phyloP scores from a whole-genome alignment of 306 rosid genomes.

The Trifolium fragiferum region DNA sequence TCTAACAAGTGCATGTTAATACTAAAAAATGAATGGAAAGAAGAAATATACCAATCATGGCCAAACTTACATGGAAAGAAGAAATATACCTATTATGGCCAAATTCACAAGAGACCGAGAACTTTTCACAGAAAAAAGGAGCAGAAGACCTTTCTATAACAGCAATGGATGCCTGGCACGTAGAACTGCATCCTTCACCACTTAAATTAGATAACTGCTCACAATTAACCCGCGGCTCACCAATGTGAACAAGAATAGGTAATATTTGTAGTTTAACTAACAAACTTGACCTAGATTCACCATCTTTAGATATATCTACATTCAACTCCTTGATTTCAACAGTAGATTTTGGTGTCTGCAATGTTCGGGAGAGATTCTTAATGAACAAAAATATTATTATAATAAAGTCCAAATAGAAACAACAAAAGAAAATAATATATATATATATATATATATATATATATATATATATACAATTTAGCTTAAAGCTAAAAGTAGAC shows the following conservation, averaged over 20 bases:
- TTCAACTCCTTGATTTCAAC: conserved; percentile 86
- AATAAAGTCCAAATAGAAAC: conserved; percentile 34
- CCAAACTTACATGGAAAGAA: conserved; percentile 73
- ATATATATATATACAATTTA: too few relatives aligned
- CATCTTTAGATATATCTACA: conserved; percentile 82
- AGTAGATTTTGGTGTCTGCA: conserved; percentile 83
- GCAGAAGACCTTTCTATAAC: conserved; percentile 68
- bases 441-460: too few relatives aligned
- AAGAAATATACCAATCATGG: conserved; percentile 78
- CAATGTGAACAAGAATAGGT: conserved; percentile 74
- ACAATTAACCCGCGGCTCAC: conserved; percentile 71
- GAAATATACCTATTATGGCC: conserved; percentile 86
- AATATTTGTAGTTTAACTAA: conserved; percentile 75
- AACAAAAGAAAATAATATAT: conserved; percentile 30
- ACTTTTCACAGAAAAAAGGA: conserved; percentile 75
- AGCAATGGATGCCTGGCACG: conserved; percentile 59
- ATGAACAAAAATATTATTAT: conserved; percentile 32
- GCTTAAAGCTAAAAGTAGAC: conserved; percentile 19
- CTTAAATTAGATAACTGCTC: conserved; percentile 70
- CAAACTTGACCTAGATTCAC: conserved; percentile 71
- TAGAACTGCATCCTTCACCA: conserved; percentile 64
- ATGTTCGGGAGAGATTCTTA: conserved; percentile 46
- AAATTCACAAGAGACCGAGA: conserved; percentile 81
- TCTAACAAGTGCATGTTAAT: conserved; percentile 22
- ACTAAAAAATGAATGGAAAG: conserved; percentile 32